Conservation (phyloP, 2,329 filamentous ascomycete genomes). For the Zelopaecilomyces penicillatus region DNA sequence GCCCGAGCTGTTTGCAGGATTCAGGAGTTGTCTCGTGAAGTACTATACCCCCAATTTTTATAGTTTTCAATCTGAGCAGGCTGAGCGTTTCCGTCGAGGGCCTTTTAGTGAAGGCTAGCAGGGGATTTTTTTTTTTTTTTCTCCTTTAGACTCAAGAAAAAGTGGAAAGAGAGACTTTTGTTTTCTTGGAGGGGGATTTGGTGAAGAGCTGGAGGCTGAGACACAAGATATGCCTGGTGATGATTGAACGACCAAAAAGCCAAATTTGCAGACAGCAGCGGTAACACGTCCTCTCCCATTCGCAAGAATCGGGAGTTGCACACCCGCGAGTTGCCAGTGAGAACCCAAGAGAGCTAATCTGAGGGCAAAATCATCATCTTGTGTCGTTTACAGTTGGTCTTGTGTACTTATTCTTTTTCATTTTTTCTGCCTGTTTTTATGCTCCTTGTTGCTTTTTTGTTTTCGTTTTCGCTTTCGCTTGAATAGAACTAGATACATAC, state of each 20-base stretch:
- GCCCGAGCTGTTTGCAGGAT: not conserved
- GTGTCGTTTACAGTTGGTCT: no score
- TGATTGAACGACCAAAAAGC: slow-evolving; percentile 48
- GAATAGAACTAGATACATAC: not conserved
- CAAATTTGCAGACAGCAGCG: slow-evolving; percentile 48
- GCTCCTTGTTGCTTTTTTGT: not conserved
- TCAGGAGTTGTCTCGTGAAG: not conserved
- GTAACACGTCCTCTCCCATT: slow-evolving; percentile 7
- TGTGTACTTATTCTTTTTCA: no score
- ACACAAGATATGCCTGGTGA: slow-evolving; percentile 32
- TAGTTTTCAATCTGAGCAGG: slow-evolving; percentile 50
- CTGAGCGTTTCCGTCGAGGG: slow-evolving; percentile 14
- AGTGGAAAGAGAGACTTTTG: not conserved
- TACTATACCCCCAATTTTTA: slow-evolving; percentile 23
- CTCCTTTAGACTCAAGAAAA: not conserved
- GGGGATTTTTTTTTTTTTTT: not conserved
- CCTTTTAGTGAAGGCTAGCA: not conserved
- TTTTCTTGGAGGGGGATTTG: not conserved
- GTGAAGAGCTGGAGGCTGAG: not conserved
- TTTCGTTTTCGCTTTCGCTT: not conserved
- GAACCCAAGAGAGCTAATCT: slow-evolving; percentile 51
- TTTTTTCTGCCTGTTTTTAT: no score
- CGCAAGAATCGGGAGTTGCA: not conserved
- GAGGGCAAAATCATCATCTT: slow-evolving; percentile 28
- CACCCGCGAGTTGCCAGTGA: slow-evolving; percentile 38